Evolutionary conservation across 2,329 filamentous ascomycete genomes (phyloP), one percentile per base, ranked within the genome.

Genomic region (Bipolaris oryzae): DNA sequence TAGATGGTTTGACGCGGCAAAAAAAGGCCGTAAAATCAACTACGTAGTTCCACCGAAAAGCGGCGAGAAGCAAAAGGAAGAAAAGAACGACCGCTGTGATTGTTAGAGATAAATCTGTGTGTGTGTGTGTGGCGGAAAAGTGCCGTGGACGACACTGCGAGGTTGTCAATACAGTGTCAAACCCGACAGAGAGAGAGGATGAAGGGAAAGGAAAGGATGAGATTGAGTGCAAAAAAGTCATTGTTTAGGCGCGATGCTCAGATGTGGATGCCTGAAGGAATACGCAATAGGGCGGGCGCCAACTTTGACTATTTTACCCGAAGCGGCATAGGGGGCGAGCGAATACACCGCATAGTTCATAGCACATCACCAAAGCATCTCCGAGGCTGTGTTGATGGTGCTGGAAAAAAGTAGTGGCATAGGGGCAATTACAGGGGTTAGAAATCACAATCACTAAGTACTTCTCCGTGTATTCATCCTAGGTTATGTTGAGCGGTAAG

Each of bases 261-360:
- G 6, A 9, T 18, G 45, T 46, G 48, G 50, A 41, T 63, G 63
- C 53, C 61, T 61, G 52, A 54, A 56, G 38, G 50, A 50, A 54
- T 58, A 34, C 53, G 49, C 54, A 41, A 43, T 42, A 46, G 33
- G 28, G 28, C 28, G 58, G 59, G 56, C 56, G 31, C 51, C 35
- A 31, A 41, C 47, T 35, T 48, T 53, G 31, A 28, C 39, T 43
- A 38, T 38, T 41, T 53, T 55, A 34, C 52, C 55, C 21, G 33
- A 55, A 51, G 34, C 37, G 51, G 51, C 43, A 57, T 47, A 41
- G 45, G 25, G 28, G 21, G 53, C 56, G 25, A 48, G 21, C 16
- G 11, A 25, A 10, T 44, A 45, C 21, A 33, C 45, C 38, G 43
- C 45, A 46, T 31, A 31, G 28, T 31, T 31, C 49, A 23, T 43